A percentile compares a stretch with the other conserved stretches of the same genome.
These are phyloP conservation scores for Lophiostoma macrostomum DNA, from an alignment of 495 filamentous ascomycete species.

Conservation along the genomic window DNA sequence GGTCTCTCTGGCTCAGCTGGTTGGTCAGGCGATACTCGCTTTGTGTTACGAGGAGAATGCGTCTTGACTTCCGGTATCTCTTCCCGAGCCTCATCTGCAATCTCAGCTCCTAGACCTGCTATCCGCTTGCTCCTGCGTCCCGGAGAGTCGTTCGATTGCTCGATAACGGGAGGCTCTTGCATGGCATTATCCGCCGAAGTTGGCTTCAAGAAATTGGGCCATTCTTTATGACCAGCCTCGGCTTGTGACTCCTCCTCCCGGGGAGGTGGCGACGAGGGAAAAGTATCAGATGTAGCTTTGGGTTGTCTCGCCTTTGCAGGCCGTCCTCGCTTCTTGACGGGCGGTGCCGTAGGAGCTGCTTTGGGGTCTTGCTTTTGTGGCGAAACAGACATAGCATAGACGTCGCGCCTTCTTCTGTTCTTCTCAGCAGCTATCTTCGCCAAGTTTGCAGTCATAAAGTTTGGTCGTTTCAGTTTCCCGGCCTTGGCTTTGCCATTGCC, in stretches of 20 bases:
- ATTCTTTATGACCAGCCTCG: no score
- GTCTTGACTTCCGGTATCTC: not conserved
- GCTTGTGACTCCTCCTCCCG: no score
- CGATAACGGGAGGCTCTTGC: no score
- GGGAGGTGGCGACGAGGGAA: no score
- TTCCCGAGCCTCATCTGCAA: no score
- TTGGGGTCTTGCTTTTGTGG: slow-evolving; percentile 1
- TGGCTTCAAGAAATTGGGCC: no score
- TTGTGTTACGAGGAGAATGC: not conserved
- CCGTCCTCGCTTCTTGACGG: slow-evolving; percentile 1
- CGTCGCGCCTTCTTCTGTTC: slow-evolving; percentile 2
- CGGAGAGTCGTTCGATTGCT: no score
- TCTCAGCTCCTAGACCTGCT: no score
- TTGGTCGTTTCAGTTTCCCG: slow-evolving; percentile 23
- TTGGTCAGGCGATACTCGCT: not conserved
- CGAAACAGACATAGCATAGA: slow-evolving; percentile 12
- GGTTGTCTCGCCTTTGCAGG: not conserved
- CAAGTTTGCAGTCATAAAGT: slow-evolving; percentile 7
- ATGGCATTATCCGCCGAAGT: no score
- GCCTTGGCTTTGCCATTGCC: not conserved
- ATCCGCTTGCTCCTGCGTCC: no score
- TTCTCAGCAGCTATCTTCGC: not conserved
- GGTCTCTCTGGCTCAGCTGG: not conserved
- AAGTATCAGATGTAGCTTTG: no score
- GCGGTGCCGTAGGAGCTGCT: not conserved